Conservation (phyloP, 371 early-diverging fungal genomes). For the Saksenaea oblongispora region DNA sequence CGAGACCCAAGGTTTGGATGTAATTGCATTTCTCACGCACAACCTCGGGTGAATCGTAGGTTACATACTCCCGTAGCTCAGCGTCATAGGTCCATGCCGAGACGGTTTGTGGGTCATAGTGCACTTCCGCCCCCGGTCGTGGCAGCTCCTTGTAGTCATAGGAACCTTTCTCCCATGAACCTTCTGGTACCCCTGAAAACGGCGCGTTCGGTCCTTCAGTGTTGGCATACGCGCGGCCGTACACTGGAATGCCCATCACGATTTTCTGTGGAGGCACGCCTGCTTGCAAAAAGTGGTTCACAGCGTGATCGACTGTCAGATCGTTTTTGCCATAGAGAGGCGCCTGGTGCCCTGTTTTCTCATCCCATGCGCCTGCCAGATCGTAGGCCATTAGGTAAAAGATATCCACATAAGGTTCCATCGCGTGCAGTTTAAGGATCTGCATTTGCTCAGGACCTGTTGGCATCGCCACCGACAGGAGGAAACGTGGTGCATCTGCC, state of each 20-base stretch:
- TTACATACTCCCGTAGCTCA: constrained; percentile 64
- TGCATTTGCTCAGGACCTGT: constrained; percentile 64
- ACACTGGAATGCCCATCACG: constrained; percentile 80
- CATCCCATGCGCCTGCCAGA: constrained; percentile 75
- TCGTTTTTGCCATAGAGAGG: constrained; percentile 69
- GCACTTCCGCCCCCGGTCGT: constrained; percentile 59
- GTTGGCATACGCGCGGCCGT: constrained; percentile 85
- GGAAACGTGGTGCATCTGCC: constrained; percentile 50
- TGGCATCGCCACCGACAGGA: constrained; percentile 72
- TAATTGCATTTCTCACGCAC: constrained; percentile 77
- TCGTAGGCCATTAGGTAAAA: constrained; percentile 87
- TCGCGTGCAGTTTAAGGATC: constrained; percentile 58
- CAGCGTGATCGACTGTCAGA: constrained; percentile 65
- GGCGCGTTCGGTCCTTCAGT: constrained; percentile 65
- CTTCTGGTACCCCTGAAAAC: constrained; percentile 66
- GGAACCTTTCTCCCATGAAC: constrained; percentile 85
- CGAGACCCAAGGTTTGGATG: constrained; percentile 61
- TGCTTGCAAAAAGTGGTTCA: constrained; percentile 62
- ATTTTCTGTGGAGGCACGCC: constrained; percentile 82
- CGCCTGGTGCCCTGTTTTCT: constrained; percentile 79
- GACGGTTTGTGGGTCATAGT: constrained; percentile 67
- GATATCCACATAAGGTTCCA: constrained; percentile 67
- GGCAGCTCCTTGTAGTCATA: constrained; percentile 78
- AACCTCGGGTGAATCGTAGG: constrained; percentile 78
- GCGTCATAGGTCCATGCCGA: constrained; percentile 80